Percentiles rank a stretch among this genome's conserved stretches.
Conservation (phyloP, 2,329 filamentous ascomycete genomes). For the Chaetomium strumarium region DNA sequence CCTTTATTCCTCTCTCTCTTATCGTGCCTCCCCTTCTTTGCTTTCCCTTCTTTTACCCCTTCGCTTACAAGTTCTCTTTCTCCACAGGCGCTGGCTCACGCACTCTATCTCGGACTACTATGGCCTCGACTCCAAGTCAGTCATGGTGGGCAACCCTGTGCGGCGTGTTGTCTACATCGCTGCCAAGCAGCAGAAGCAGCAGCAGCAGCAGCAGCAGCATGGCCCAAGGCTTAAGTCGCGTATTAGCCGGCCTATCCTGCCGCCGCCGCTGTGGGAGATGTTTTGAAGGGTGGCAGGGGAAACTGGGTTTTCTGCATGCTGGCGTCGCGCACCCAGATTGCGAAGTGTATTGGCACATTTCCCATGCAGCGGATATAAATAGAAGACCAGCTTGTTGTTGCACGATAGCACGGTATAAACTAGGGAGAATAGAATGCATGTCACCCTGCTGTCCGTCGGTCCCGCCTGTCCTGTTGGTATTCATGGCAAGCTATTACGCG, state of each 20-base stretch:
- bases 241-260: conserved; percentile 39
- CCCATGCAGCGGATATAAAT: background rate
- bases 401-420: background rate
- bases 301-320: background rate
- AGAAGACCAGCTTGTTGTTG: background rate
- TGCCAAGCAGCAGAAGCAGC: conserved; percentile 44
- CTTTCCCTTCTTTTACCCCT: conserved; percentile 21
- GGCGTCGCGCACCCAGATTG: conserved; percentile 5
- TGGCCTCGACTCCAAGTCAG: conserved; percentile 75
- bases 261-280: conserved; percentile 59
- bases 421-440: too few species aligned
- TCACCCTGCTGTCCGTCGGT: too few species aligned
- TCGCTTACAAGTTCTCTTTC: conserved; percentile 11
- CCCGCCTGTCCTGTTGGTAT: too few species aligned
- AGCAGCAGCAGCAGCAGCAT: conserved; percentile 24
- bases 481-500: too few species aligned
- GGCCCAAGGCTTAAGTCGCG: conserved; percentile 21
- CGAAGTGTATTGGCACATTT: background rate
- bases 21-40: background rate
- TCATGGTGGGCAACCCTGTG: conserved; percentile 64
- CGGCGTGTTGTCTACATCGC: conserved; percentile 80
- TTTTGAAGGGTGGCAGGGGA: conserved; percentile 25
- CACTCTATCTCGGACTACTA: conserved; percentile 92
- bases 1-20: background rate
- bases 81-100: conserved; percentile 76